Percentiles rank a stretch among this genome's conserved stretches.
Conservation (phyloP, 2,329 filamentous ascomycete species). For the Massarina eburnea region DNA sequence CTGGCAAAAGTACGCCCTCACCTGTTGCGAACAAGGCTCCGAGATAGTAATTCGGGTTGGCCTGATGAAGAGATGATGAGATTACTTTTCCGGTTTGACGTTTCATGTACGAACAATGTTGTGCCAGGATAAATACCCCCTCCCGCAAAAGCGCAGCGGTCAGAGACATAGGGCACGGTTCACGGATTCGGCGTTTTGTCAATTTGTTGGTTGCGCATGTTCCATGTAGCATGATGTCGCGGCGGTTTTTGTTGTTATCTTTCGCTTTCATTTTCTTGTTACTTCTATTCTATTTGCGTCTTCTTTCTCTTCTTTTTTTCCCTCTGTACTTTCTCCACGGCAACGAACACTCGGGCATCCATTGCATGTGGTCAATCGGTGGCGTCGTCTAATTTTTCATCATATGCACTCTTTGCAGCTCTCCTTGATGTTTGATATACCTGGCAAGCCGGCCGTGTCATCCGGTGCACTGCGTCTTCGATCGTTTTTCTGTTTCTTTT, state of each 20-base stretch:
- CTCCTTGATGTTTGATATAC: too few relatives aligned
- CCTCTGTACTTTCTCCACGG: too few relatives aligned
- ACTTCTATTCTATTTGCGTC: not conserved
- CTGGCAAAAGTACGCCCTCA: slow-evolving; percentile 1
- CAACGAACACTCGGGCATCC: too few relatives aligned
- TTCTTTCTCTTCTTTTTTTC: not conserved
- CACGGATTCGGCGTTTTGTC: not conserved
- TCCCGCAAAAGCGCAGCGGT: not conserved
- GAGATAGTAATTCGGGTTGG: not conserved
- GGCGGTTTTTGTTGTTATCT: not conserved
- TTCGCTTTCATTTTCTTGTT: not conserved
- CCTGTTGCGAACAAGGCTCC: not conserved
- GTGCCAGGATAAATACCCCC: not conserved
- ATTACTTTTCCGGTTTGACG: not conserved
- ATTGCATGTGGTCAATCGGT: too few relatives aligned
- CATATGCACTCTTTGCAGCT: too few relatives aligned
- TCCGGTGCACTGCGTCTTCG: too few relatives aligned
- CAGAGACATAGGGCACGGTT: not conserved
- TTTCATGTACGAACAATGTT: not conserved
- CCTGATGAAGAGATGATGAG: not conserved
- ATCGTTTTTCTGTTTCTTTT: too few relatives aligned
- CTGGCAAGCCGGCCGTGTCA: too few relatives aligned
- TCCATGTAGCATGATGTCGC: not conserved
- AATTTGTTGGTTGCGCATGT: too few relatives aligned
- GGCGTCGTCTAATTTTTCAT: too few relatives aligned